Base-by-base conservation (phyloP, 2,329 filamentous ascomycete genomes). In the Onygenales sp. region DNA sequence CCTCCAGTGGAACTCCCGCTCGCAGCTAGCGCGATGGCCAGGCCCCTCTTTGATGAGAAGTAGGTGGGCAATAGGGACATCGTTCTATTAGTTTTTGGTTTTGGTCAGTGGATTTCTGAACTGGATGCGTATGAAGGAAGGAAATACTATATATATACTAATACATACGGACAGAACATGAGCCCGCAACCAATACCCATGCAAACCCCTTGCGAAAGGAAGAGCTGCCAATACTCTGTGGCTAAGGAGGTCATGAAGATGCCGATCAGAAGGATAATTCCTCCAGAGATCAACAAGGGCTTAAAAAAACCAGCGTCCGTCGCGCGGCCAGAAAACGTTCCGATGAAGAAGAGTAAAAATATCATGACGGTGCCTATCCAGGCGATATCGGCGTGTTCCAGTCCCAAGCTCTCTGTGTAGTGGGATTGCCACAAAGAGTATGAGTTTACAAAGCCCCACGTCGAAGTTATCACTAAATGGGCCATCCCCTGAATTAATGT, bases 1-100 rank as follows among this genome's bases (percentile, higher is more conserved):
- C 83, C 83, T 1, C 84, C 85, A 0, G 78, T 78, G 0, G 77
- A 77, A 31, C 80, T 81, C 1, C 85, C 85, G 0, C 77, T 78
- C 0, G 82, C 80, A 8, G 75, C 75, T 7, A 84, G 73, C 0
- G 81, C 81, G 14, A 86, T 73, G 0, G 83, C 84, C 2, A 85
- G 69, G 0, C 76, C 76, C 3, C 79, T 74, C n/a, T 78, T 78
- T n/a, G 66, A 76, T 7, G 71, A 72, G 59, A 86, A 87, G 53
- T 17, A 17, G 17, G 17, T 17, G 17, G 17, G 17, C 0, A 17
- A 17, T 17, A 17, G 17, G 17, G 17, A 2, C 17, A 17, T 17
- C 17, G 17, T 17, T 17, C 17, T 17, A 17, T 17, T 17, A 17
- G 17, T 17, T 17, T 17, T 17, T 17, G 17, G 17, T 17, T 17